Evolutionary conservation across 2,329 filamentous ascomycete species (phyloP).

Genomic region (Fusarium zealandicum): DNA sequence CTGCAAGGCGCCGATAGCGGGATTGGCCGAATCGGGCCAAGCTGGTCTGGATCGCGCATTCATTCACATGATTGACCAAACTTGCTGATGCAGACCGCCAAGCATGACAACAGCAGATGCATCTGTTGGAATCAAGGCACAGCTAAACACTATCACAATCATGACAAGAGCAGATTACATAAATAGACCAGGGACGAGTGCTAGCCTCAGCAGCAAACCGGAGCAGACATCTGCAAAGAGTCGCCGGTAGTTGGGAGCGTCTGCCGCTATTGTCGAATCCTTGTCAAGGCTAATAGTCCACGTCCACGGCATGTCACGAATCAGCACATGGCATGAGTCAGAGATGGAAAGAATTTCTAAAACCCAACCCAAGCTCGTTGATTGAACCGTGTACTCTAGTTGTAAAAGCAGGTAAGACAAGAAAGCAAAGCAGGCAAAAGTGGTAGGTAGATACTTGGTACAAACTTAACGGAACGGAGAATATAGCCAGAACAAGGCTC

Average conservation of each 20-base stretch:
- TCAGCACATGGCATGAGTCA: constrained; percentile 18
- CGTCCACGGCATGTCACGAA: constrained; percentile 25
- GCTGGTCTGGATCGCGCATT: not conserved
- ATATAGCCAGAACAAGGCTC: constrained; percentile 27
- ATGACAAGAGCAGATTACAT: constrained; percentile 20
- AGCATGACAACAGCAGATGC: constrained; percentile 5
- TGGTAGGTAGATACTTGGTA: constrained; percentile 2
- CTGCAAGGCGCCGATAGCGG: constrained; percentile 18
- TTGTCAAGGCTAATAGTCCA: constrained; percentile 10
- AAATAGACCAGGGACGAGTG: not conserved
- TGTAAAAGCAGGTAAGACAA: constrained; percentile 14
- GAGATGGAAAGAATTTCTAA: constrained; percentile 9
- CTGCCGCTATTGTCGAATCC: constrained; percentile 7
- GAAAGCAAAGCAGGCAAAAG: constrained; percentile 13
- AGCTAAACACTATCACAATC: too few relatives aligned
- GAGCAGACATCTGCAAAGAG: not conserved
- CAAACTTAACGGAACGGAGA: constrained; percentile 20
- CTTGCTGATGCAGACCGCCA: constrained; percentile 28
- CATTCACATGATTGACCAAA: constrained; percentile 23
- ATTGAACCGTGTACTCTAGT: constrained; percentile 35
- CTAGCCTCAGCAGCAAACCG: not conserved
- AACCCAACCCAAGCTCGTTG: constrained; percentile 15
- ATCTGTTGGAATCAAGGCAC: constrained; percentile 16
- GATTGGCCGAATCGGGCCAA: constrained; percentile 20
- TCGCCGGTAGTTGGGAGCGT: constrained; percentile 19